Evolutionary conservation across 2,329 filamentous ascomycete species (phyloP).

Genomic region (Exophiala sideris): DNA sequence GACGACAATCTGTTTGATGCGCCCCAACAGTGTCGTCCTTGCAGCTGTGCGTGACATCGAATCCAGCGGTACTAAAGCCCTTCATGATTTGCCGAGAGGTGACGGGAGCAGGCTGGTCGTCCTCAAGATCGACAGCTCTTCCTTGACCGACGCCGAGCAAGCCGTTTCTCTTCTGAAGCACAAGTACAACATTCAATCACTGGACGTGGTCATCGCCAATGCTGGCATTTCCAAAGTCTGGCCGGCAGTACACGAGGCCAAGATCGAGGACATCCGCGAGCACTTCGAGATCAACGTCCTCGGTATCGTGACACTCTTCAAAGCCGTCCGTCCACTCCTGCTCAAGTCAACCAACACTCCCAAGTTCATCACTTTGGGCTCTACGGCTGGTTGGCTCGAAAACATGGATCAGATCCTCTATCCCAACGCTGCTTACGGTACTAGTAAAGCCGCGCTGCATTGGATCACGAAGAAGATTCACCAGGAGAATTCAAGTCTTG

Average conservation of each 20-base stretch:
- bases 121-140: slow-evolving; percentile 39
- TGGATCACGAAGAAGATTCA: slow-evolving; percentile 25
- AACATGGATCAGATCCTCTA: neutral
- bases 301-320: slow-evolving; percentile 29
- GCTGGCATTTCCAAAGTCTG: slow-evolving; percentile 41
- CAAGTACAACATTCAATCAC: slow-evolving; percentile 33
- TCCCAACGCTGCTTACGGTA: slow-evolving; percentile 20
- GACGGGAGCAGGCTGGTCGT: slow-evolving; percentile 36
- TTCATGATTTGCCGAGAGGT: slow-evolving; percentile 35
- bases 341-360: neutral
- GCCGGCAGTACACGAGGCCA: slow-evolving; percentile 32
- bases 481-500: slow-evolving; percentile 21
- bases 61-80: slow-evolving; percentile 9
- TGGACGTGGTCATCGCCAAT: slow-evolving; percentile 52
- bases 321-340: slow-evolving; percentile 38
- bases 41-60: slow-evolving; percentile 11
- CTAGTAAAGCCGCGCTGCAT: slow-evolving; percentile 26
- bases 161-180: slow-evolving; percentile 32
- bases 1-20: slow-evolving; percentile 2
- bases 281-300: slow-evolving; percentile 43
- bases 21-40: slow-evolving; percentile 10
- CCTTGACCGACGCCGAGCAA: slow-evolving; percentile 32
- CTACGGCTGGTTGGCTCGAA: neutral
- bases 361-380: neutral
- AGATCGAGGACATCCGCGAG: slow-evolving; percentile 36